Percentiles rank a stretch among this genome's conserved stretches.
phyloP scores from a whole-genome alignment of 2,329 filamentous ascomycete species.

The Chrysoporthe austroafricana region DNA sequence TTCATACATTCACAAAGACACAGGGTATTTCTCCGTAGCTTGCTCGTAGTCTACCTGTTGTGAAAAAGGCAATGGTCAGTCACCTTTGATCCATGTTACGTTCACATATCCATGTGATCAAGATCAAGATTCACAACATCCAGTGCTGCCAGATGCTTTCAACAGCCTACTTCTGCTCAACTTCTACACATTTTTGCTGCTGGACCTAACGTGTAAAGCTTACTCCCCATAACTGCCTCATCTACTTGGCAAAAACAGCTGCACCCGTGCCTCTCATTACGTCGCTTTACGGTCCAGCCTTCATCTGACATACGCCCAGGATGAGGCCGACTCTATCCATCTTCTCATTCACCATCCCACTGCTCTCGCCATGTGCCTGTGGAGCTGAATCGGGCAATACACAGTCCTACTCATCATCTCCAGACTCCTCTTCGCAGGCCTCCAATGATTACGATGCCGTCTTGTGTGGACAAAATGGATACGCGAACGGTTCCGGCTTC shows the following conservation, averaged over 20 bases:
- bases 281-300: not conserved
- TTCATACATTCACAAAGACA: not conserved
- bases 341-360: constrained; percentile 22
- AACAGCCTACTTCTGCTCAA: not conserved
- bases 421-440: constrained; percentile 6
- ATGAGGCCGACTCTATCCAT: constrained; percentile 9
- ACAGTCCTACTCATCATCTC: not conserved
- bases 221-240: not conserved
- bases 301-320: not conserved
- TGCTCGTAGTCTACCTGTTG: not conserved
- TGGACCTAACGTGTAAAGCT: not conserved
- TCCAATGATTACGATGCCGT: constrained; percentile 35
- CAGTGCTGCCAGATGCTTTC: not conserved
- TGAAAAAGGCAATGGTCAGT: not conserved
- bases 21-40: too few relatives aligned
- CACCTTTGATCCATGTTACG: not conserved
- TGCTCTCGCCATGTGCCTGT: constrained; percentile 22
- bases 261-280: not conserved
- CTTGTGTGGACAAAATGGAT: constrained; percentile 36
- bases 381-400: constrained; percentile 12
- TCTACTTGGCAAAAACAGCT: not conserved
- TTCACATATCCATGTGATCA: not conserved
- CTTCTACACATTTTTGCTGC: not conserved
- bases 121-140: not conserved
- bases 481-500: constrained; percentile 22